phyloP scores from a whole-genome alignment of 2,329 filamentous ascomycete genomes.

The Colletotrichum spinosum region DNA sequence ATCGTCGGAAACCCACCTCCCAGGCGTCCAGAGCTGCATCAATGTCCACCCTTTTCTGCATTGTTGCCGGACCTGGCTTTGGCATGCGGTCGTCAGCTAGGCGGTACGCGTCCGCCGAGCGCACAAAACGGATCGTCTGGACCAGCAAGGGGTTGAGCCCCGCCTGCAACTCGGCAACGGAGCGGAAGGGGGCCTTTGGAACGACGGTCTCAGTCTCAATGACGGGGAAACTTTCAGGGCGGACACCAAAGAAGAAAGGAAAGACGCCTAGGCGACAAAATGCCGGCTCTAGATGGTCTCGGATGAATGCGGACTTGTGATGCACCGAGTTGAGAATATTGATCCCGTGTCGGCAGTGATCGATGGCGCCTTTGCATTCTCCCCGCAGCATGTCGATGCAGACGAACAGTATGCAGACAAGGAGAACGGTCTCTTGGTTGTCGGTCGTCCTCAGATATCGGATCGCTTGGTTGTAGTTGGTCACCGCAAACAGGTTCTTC shows the following conservation, averaged over 20 bases:
- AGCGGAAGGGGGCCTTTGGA: constrained; percentile 24
- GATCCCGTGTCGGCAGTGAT: constrained; percentile 53
- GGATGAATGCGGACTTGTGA: constrained; percentile 40
- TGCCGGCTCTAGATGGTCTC: constrained; percentile 48
- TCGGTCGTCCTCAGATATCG: constrained; percentile 44
- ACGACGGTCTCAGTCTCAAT: constrained; percentile 18
- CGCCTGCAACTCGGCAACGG: constrained; percentile 44
- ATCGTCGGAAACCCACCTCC: constrained; percentile 41
- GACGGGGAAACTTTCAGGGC: constrained; percentile 40
- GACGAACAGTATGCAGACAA: constrained; percentile 56
- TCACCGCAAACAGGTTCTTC: constrained; percentile 48
- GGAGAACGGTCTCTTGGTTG: constrained; percentile 49
- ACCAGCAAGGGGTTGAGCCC: constrained; percentile 44
- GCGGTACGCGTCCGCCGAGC: constrained; percentile 44
- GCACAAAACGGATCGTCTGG: constrained; percentile 46
- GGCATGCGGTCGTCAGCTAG: constrained; percentile 29
- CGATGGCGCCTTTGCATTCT: constrained; percentile 48
- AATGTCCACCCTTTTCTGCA: constrained; percentile 41
- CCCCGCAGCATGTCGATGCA: constrained; percentile 57
- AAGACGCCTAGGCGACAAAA: constrained; percentile 54
- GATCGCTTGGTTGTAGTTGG: constrained; percentile 56
- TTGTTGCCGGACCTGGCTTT: constrained; percentile 34
- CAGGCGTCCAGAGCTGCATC: constrained; percentile 44
- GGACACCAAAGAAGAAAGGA: constrained; percentile 52
- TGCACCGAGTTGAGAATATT: constrained; percentile 45